Conservation (phyloP, 2,329 filamentous ascomycete species). For the Massarina eburnea region DNA sequence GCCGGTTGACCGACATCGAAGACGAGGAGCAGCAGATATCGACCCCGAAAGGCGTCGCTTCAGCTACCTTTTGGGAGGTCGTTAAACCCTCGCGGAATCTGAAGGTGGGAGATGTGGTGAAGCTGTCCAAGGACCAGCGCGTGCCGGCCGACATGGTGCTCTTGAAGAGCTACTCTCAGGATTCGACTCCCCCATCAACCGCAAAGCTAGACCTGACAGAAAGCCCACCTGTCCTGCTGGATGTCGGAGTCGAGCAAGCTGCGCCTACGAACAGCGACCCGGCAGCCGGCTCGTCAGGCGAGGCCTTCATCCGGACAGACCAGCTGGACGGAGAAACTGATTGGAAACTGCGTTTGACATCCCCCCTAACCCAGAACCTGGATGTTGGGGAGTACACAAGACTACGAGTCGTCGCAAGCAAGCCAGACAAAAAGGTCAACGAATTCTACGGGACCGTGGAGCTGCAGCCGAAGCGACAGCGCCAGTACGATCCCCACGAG, state of each 20-base stretch:
- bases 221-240: constrained; percentile 20
- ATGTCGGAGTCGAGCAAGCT: constrained; percentile 8
- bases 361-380: constrained; percentile 80
- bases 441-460: constrained; percentile 91
- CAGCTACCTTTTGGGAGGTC: constrained; percentile 64
- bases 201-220: constrained; percentile 4
- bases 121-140: constrained; percentile 86
- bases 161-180: constrained; percentile 70
- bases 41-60: constrained; percentile 34
- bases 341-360: constrained; percentile 93
- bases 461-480: constrained; percentile 59
- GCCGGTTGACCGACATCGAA: constrained; percentile 64
- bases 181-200: constrained; percentile 14
- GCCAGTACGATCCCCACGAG: constrained; percentile 50
- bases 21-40: constrained; percentile 64
- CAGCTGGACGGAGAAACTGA: constrained; percentile 97
- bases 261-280: constrained; percentile 18
- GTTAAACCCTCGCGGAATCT: constrained; percentile 83
- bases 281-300: constrained; percentile 59
- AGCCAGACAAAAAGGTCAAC: constrained; percentile 91
- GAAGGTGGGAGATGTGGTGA: constrained; percentile 93
- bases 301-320: constrained; percentile 96
- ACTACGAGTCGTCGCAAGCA: constrained; percentile 74
- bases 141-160: constrained; percentile 95
- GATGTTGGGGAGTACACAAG: constrained; percentile 68